Percentiles rank a stretch among this genome's conserved stretches.
These are phyloP conservation scores for Verticillium klebahnii DNA, from an alignment of 2,329 filamentous ascomycete species.

Conservation along the genomic window DNA sequence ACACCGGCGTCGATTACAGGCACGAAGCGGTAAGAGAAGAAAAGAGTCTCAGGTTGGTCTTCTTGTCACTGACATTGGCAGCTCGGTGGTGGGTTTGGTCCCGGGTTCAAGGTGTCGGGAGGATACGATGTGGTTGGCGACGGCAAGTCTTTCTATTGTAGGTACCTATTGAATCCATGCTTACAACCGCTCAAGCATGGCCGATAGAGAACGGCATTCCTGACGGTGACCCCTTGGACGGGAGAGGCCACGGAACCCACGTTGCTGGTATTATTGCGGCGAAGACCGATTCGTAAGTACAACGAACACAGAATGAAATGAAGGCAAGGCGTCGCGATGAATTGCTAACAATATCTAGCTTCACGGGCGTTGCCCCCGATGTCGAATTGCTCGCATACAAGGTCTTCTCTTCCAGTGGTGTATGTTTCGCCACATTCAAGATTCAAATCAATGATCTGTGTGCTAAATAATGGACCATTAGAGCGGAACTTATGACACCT, in stretches of 20 bases:
- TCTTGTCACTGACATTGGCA: slow-evolving; percentile 3
- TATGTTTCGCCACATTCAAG: neutral
- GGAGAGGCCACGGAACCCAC: slow-evolving; percentile 34
- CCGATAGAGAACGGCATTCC: slow-evolving; percentile 1
- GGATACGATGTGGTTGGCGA: slow-evolving; percentile 39
- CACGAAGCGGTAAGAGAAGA: slow-evolving; percentile 33
- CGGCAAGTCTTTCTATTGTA: slow-evolving; percentile 7
- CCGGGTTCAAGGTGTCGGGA: slow-evolving; percentile 34
- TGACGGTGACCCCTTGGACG: slow-evolving; percentile 28
- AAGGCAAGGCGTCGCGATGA: neutral
- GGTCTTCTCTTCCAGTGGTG: slow-evolving; percentile 27
- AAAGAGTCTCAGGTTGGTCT: neutral
- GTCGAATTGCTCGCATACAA: slow-evolving; percentile 39
- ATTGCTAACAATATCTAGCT: slow-evolving; percentile 18
- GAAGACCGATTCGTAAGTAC: slow-evolving; percentile 27
- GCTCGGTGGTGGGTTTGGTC: slow-evolving; percentile 40
- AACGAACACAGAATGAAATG: too few relatives aligned
- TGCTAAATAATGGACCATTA: slow-evolving; percentile 20
- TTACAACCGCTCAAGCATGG: neutral
- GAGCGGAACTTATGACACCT: slow-evolving; percentile 19
- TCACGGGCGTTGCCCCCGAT: slow-evolving; percentile 40
- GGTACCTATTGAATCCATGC: neutral
- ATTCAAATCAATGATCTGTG: too few relatives aligned
- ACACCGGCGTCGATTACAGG: slow-evolving; percentile 27
- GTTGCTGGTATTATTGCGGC: slow-evolving; percentile 46